Conservation (phyloP, 768 basidiomycete genomes). For the Xanthoconium purpureum region DNA sequence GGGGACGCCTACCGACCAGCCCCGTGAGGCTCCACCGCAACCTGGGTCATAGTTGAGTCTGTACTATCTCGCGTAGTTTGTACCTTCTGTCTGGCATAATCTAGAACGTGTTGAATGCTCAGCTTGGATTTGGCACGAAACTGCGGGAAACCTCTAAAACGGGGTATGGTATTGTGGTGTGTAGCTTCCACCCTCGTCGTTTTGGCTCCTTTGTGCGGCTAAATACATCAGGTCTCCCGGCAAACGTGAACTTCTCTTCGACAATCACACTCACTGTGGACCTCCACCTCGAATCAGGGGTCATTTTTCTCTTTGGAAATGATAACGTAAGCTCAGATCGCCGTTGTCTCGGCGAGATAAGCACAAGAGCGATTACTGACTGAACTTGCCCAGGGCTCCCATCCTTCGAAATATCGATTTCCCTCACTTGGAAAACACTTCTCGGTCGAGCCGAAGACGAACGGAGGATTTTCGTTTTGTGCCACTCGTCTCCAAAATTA, state of each 20-base stretch:
- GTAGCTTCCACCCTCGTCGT: neutral
- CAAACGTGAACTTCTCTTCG: neutral
- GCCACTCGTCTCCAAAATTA: constrained; percentile 5
- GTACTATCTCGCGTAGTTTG: neutral
- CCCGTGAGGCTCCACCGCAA: neutral
- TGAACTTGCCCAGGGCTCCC: neutral
- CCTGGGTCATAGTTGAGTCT: constrained; percentile 4
- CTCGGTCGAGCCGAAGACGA: neutral
- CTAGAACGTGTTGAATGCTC: neutral
- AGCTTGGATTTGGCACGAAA: neutral
- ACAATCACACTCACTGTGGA: no score
- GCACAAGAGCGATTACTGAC: neutral
- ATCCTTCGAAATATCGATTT: neutral
- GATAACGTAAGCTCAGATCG: constrained; percentile 6
- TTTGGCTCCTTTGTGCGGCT: neutral
- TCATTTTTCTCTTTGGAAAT: neutral
- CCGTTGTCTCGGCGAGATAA: constrained; percentile 5
- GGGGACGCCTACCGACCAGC: constrained; percentile 10
- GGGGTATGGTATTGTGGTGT: neutral
- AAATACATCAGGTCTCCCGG: neutral
- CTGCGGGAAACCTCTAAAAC: neutral
- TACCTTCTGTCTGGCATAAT: neutral
- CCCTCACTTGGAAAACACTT: neutral
- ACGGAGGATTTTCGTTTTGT: neutral
- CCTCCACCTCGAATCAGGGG: neutral